Evolutionary conservation across 1,139 yeast genomes (phyloP), one percentile per base, ranked within the genome.

Genomic region (Yamadazyma trypodendri): DNA sequence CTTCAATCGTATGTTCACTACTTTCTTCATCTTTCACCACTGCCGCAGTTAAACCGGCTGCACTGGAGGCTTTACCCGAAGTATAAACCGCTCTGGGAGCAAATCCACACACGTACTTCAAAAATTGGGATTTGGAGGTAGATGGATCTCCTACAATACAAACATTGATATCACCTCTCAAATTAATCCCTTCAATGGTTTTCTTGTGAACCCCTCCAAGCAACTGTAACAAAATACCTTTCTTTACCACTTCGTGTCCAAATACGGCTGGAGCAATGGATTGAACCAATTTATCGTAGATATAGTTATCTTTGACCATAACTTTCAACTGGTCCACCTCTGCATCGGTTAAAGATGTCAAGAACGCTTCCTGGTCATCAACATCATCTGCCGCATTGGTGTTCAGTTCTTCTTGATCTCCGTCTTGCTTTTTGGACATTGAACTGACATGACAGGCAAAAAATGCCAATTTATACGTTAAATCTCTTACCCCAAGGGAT

Each of bases 131-230:
- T 60, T 92, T 92, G 21, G 98, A 89, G 8, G 98, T 92, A 2
- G 97, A 90, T 1, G 99, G 99, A 58, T 92, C 99, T 37, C 99
- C 99, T 37, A 92, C 98, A 50, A 92, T 77, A 69, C 99, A 92
- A 37, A 92, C 85, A 58, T 92, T 92, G 55, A 92, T 92, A 58
- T 94, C 99, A 51, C 99, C 99, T 71, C 99, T 81, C 48, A 92
- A 74, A 51, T 89, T 85, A 49, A 92, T 92, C 18, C 98, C 98
- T 62, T 92, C 98, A 23, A 89, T 79, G 0, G 99, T 94, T 41
- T 79, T 72, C 60, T 92, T 92, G 63, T 92, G 99, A 29, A 94
- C 97, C 53, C 99, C 99, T 34, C 97, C 96, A 52, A 92, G 72
- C 54, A 92, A 66, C 64, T 92, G 98, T 41, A 92, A 67, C 25